Evolutionary conservation across 192 early-diverging fungal genomes (phyloP), one percentile per base, ranked within the genome.

Genomic region (Backusella luteola): DNA sequence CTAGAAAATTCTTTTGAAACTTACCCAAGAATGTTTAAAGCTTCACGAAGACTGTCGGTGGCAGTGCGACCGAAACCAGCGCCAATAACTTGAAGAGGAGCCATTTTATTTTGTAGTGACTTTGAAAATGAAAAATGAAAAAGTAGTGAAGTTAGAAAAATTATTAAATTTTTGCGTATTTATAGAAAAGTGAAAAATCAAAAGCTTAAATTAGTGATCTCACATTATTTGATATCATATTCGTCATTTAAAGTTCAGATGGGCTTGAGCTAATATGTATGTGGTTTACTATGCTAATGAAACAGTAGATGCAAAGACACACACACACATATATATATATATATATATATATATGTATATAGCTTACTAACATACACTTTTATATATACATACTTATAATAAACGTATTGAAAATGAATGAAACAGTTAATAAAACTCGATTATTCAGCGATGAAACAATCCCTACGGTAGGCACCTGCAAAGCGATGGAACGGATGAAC

Each of bases 31-130:
- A 14, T 69, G 4, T 67, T 59, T 46, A 79, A 71, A 66, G 78
- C 78, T 26, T 59, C 38, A 36, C 56, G 67, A n/a, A 79, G 46
- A 63, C 71, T 69, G 21, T 73, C 67, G 15, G 78, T 79, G 0
- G 67, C 78, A 59, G 78, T 79, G 34, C 78, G 73, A 23, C 78
- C 78, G 23, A 44, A 79, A 0, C 78, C 73, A 7, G 68, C 56
- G 1, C 78, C 77, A 52, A 78, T 78, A n/a, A 78, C 44, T 73
- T 78, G 59, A 38, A 78, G 63, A 73, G 77, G 77, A 12, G 35
- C 68, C 35, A 69, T 69, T 14, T 11, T 69, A 11, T 41, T 11
- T 38, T 9, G 2, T 38, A 39, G n/a, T 69, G 7, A 21, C 15
- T 39, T 17, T 69, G 19, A 69, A 8, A 69, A 41, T 21, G 12